Conservation (phyloP, 345 rosid species). For the Mangifera indica region DNA sequence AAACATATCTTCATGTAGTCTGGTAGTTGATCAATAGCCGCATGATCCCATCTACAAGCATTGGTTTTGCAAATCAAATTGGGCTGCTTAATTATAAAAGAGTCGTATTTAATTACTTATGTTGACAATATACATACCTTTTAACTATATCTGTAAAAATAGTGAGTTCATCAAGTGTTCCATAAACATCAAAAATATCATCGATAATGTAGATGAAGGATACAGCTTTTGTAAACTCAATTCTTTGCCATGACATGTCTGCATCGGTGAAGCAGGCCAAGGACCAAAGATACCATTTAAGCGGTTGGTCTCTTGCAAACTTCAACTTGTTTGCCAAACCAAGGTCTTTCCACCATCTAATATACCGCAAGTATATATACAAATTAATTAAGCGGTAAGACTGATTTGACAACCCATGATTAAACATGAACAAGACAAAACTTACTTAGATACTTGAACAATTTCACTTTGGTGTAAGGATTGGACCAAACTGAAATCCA, state of each 20-base stretch:
- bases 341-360: slow-evolving; percentile 64
- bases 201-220: too few species aligned
- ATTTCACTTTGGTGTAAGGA: too few species aligned
- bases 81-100: background rate
- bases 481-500: too few species aligned
- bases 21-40: slow-evolving; percentile 29
- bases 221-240: too few species aligned
- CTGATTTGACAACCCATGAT: background rate
- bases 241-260: too few species aligned
- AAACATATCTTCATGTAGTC: slow-evolving; percentile 44
- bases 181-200: too few species aligned
- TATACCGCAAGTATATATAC: background rate
- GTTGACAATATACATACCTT: too few species aligned
- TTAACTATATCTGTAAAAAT: too few species aligned
- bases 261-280: slow-evolving; percentile 48
- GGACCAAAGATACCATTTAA: slow-evolving; percentile 59
- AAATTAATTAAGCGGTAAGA: background rate
- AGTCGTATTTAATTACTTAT: slow-evolving; percentile 23
- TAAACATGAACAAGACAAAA: background rate
- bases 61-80: background rate
- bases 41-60: slow-evolving; percentile 43
- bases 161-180: too few species aligned
- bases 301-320: too few species aligned
- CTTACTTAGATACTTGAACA: slow-evolving; percentile 36
- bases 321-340: slow-evolving; percentile 44